These are phyloP conservation scores for Fusarium drepaniforme DNA, from an alignment of 2,329 filamentous ascomycete genomes.

Conservation along the genomic window DNA sequence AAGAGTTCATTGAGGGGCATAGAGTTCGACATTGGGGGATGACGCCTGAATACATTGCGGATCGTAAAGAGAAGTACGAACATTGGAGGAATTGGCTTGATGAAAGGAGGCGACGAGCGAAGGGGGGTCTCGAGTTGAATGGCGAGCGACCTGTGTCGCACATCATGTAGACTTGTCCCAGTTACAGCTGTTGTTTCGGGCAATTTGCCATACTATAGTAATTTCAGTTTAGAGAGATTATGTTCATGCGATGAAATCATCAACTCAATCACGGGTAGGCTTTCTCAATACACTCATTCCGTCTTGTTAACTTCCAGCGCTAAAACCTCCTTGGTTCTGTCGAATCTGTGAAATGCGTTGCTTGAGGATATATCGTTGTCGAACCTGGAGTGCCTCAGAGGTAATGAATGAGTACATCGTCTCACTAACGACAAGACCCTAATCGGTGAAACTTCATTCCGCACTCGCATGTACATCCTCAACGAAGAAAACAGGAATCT, in stretches of 20 bases:
- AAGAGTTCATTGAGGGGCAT: neutral
- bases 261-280: neutral
- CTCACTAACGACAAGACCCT: too few species aligned
- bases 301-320: too few species aligned
- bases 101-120: neutral
- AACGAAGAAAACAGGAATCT: neutral
- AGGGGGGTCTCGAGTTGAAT: neutral
- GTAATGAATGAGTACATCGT: too few species aligned
- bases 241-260: neutral
- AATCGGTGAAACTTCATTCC: neutral
- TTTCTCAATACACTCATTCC: neutral
- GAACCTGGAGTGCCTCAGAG: neutral
- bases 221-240: neutral
- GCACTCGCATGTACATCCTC: neutral
- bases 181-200: neutral
- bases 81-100: neutral
- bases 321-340: too few species aligned
- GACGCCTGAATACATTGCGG: neutral
- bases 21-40: neutral
- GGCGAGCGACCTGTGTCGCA: neutral
- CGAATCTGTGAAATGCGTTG: neutral
- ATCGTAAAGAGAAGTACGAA: neutral
- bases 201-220: neutral
- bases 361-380: neutral
- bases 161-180: neutral